Base-by-base conservation (phyloP, 2,329 filamentous ascomycete genomes). In the Gnomoniopsis smithogilvyi region DNA sequence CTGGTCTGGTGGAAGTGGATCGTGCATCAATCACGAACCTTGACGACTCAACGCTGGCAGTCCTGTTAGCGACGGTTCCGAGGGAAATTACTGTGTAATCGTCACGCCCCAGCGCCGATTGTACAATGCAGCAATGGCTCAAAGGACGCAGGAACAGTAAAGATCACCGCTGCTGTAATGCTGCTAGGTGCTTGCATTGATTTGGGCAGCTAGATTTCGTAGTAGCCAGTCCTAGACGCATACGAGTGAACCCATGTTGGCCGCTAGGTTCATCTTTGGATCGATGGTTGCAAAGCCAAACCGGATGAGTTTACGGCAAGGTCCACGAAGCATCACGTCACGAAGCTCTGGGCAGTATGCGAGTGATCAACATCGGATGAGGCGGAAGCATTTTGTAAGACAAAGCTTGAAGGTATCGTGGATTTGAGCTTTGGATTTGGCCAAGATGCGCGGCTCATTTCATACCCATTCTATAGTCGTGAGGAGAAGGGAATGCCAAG, bases 121-220 rank as follows among this genome's bases (percentile, higher is more conserved):
- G 8, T 8, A 30, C 26, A 4, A 30, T 8, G 26, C 26, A 30
- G 26, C 26, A 30, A 30, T 30, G 26, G 26, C 8, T 30, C 26
- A 19, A 51, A 22, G 24, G 51, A 52, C 51, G 34, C 51, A 43
- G 51, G 51, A 52, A 52, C 51, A 15, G 51, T 26, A 24, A 36
- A 26, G 51, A 43, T 43, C 34, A n/a, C 41, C 51, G 36, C 36
- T 14, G 21, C 11, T 14, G 22, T 41, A 22, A 19, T 52, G 21
- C 36, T 7, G 22, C 21, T 43, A 45, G 21, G 6, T 12, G 10
- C 15, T 21, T 30, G 6, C 21, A 34, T 52, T 36, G 21, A 45
- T 10, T 10, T 19, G 6, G 22, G n/a, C 11, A 22, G 51, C 24
- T 17, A 17, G 6, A 24, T 36, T 22, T 34, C 19, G 34, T 26